Base-by-base conservation (phyloP, 2,329 filamentous ascomycete species). In the Mycosphaerella sp. region DNA sequence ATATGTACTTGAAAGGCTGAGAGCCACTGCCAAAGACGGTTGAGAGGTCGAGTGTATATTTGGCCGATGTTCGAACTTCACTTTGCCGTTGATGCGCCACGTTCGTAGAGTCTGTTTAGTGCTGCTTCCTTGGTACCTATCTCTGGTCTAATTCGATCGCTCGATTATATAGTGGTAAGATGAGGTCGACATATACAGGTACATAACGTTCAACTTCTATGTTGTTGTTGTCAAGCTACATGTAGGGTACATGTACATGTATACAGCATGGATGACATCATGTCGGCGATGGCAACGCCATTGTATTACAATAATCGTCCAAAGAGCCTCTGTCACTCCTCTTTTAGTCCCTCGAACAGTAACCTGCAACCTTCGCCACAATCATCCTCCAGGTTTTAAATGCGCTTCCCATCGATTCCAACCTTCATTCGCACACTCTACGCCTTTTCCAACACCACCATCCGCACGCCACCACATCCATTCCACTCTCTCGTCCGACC, bases 391-490 rank as follows among this genome's bases (percentile, higher is more conserved):
- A 40, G 44, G 18, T 43, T 63, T 56, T 59, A 32, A 40, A 78
- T 79, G 76, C 76, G 75, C 66, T 65, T 76, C 53, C 45, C 45
- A 41, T 71, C 72, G 51, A 64, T 77, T 47, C 70, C 73, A 44
- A 71, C 66, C 44, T 59, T 78, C 61, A 61, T 78, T 52, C 73
- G 74, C 61, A 74, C 73, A 14, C 68, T 79, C 62, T 71, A 75
- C 66, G 67, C 73, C 41, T 66, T 73, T 62, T 66, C 66, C 56
- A 78, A 75, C 66, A 70, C 70, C 36, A 75, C 71, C 7, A 44
- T 64, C 28, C 60, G 63, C 40, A 49, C 64, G 13, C 48, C 59
- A 21, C 53, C 62, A 30, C 55, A 52, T 28, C 53, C 58, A 5
- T 54, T 57, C 27, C 47, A 70, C 21, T 59, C 68, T 52, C 62